Evolutionary conservation across 768 basidiomycete genomes (phyloP).

Genomic region (Gloeopeniophorella convolvens): DNA sequence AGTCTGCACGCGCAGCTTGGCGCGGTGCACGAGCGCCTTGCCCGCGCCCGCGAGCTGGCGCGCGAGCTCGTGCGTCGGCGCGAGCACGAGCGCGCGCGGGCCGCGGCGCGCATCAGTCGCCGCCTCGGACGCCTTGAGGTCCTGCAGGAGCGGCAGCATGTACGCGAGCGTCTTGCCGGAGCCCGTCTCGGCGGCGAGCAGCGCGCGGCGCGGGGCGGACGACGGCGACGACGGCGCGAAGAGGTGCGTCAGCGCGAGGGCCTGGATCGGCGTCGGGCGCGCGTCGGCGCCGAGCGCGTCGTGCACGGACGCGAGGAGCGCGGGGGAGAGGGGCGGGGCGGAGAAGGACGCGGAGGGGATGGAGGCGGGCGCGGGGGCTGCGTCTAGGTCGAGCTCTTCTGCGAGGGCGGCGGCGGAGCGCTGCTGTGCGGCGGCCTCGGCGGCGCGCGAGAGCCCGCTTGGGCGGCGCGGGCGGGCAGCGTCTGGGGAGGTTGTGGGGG

Average conservation of each 20-base stretch:
- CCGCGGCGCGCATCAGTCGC: conserved; percentile 19
- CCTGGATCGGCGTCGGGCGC: conserved; percentile 73
- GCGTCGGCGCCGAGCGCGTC: conserved; percentile 52
- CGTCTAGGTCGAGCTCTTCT: conserved; percentile 34
- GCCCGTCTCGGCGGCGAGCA: conserved; percentile 86
- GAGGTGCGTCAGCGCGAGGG: conserved; percentile 61
- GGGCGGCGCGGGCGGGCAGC: not conserved
- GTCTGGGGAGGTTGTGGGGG: not conserved
- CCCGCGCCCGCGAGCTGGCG: conserved; percentile 72
- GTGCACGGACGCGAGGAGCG: conserved; percentile 50
- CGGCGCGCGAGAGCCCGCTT: not conserved
- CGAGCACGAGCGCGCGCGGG: conserved; percentile 75
- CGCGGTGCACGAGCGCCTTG: conserved; percentile 65
- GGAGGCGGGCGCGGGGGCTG: conserved; percentile 21
- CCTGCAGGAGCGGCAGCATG: conserved; percentile 75
- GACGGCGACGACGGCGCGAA: conserved; percentile 32
- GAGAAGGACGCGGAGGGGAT: conserved; percentile 48
- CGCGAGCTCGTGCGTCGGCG: conserved; percentile 85
- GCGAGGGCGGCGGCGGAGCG: conserved; percentile 19
- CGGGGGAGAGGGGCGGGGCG: conserved; percentile 63
- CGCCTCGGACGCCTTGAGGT: conserved; percentile 61
- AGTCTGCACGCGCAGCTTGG: conserved; percentile 72
- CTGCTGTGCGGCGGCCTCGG: not conserved
- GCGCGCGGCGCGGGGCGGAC: conserved; percentile 40
- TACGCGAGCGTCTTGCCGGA: conserved; percentile 92